Evolutionary conservation across 2,329 filamentous ascomycete genomes (phyloP), one percentile per base, ranked within the genome.

Genomic region (Furcasterigmium furcatum): DNA sequence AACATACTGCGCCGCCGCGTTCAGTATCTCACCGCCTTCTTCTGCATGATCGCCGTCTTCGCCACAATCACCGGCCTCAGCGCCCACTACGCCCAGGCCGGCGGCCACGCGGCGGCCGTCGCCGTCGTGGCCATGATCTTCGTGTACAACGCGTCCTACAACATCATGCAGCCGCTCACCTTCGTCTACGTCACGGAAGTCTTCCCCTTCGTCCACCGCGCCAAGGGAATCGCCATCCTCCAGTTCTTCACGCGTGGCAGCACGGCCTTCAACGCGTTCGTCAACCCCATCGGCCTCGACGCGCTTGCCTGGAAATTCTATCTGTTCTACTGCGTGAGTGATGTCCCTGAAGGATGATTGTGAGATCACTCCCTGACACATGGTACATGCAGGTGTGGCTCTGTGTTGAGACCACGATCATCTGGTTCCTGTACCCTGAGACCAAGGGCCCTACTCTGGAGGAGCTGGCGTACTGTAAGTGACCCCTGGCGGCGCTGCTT

Each of bases 371-470:
- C 14, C 29, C 60, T 50, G 20, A 50, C 38, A 38, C n/a, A 58
- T 56, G n/a, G n/a, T n/a, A n/a, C n/a, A n/a, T 22, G 3, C 22
- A 68, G 18, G 65, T 58, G 32, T 47, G 45, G 47, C 43, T 49
- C 18, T 39, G 41, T 24, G 24, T 49, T 14, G 45, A 49, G 18
- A 35, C 46, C 1, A 38, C 30, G 24, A 34, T 47, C 9, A 72
- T 81, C 49, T 81, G 75, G 62, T 76, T 71, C 58, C 71, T 72
- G 63, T 72, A 71, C 55, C 65, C 83, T 51, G 81, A 86, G 66
- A 85, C 82, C 24, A 75, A 73, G 53, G 80, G 81, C 19, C 77
- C 79, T 2, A 84, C 81, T 16, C 78, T 85, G 25, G 82, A 85
- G 63, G 80, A 85, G 62, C 72, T 85, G 27, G 80, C 78, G 56